phyloP scores from a whole-genome alignment of 768 basidiomycete genomes.

The Naganishia friedmannii region DNA sequence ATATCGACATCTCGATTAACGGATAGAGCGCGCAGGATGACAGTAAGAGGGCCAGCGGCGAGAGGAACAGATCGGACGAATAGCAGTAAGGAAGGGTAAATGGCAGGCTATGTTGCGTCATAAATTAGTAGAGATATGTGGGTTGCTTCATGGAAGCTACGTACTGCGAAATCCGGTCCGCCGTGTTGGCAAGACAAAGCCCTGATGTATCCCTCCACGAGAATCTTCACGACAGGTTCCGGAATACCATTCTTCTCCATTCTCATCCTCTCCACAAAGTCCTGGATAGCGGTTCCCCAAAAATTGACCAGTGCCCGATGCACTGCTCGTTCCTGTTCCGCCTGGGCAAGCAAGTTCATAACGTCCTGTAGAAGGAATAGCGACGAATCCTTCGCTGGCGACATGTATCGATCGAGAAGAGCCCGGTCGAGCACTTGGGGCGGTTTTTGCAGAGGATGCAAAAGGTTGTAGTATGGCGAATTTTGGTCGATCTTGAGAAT shows the following conservation, averaged over 20 bases:
- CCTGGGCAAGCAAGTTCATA: conserved; percentile 61
- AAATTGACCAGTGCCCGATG: conserved; percentile 77
- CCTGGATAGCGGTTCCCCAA: conserved; percentile 73
- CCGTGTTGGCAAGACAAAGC: conserved; percentile 35
- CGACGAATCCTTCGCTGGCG: conserved; percentile 52
- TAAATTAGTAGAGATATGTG: not conserved
- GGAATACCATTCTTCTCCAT: conserved; percentile 61
- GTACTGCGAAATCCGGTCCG: conserved; percentile 44
- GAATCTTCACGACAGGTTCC: conserved; percentile 46
- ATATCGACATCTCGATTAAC: conserved; percentile 40
- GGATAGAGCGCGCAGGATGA: conserved; percentile 38
- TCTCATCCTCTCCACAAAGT: conserved; percentile 66
- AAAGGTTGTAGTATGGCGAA: conserved; percentile 41
- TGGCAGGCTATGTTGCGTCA: conserved; percentile 36
- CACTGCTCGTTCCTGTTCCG: conserved; percentile 51
- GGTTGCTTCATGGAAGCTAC: conserved; percentile 12
- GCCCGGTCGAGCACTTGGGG: conserved; percentile 70
- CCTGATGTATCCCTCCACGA: conserved; percentile 45
- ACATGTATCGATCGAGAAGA: conserved; percentile 73
- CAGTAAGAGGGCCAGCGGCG: conserved; percentile 44
- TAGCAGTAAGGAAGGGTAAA: conserved; percentile 48
- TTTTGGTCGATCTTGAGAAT: conserved; percentile 62
- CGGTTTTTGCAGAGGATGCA: conserved; percentile 61
- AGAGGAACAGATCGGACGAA: conserved; percentile 44
- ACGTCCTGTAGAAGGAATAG: conserved; percentile 68